phyloP scores from a whole-genome alignment of 495 filamentous ascomycete species.

The Rusavskia elegans region DNA sequence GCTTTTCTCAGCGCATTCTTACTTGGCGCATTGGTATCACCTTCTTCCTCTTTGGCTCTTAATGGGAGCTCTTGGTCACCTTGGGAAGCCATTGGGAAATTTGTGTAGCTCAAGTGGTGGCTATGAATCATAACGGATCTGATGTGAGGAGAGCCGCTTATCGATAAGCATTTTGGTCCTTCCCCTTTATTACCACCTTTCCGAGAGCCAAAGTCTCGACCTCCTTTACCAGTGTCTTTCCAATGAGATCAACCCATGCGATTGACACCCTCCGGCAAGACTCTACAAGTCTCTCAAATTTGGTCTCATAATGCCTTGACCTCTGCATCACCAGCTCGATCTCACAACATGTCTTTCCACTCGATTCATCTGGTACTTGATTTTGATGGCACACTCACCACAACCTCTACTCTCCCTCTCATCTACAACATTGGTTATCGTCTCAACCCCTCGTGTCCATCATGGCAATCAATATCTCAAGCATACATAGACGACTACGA shows the following conservation, averaged over 20 bases:
- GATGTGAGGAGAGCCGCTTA: too few species aligned
- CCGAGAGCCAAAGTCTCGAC: neutral
- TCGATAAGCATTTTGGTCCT: neutral
- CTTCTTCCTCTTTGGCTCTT: constrained; percentile 9
- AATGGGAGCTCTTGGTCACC: constrained; percentile 2
- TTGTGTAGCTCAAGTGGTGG: neutral
- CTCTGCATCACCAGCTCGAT: neutral
- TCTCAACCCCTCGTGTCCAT: neutral
- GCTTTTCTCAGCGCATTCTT: constrained; percentile 54
- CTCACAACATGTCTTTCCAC: neutral
- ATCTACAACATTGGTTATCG: neutral
- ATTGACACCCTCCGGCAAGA: too few species aligned
- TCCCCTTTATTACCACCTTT: too few species aligned
- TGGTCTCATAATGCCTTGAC: too few species aligned
- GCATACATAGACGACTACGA: neutral
- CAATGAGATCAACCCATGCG: too few species aligned
- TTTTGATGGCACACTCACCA: constrained; percentile 18
- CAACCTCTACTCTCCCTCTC: constrained; percentile 8
- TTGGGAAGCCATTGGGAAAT: constrained; percentile 6
- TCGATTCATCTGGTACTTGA: constrained; percentile 13
- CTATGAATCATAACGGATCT: too few species aligned
- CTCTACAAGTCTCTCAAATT: too few species aligned
- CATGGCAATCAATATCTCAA: neutral
- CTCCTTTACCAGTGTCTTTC: neutral
- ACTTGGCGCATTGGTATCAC: constrained; percentile 28